phyloP scores from a whole-genome alignment of 768 basidiomycete genomes.

The Collybiopsis confluens region DNA sequence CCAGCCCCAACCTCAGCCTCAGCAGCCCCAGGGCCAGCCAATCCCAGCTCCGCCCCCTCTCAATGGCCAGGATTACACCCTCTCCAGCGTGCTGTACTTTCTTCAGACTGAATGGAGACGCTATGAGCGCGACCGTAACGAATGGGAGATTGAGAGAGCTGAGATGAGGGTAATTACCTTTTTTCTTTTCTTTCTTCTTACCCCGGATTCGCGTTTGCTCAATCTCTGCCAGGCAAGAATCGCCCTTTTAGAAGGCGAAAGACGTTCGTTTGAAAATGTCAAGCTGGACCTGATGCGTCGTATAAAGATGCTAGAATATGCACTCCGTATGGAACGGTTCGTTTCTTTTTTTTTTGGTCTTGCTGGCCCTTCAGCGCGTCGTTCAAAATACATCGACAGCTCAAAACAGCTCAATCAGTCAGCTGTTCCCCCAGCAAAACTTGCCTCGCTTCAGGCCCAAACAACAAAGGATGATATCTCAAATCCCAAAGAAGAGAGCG shows the following conservation, averaged over 20 bases:
- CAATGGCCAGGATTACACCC: slow-evolving; percentile 88
- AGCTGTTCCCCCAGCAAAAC: slow-evolving; percentile 59
- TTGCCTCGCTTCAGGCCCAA: slow-evolving; percentile 56
- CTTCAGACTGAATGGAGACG: slow-evolving; percentile 97
- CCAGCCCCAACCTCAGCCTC: slow-evolving; percentile 50
- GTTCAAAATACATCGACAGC: slow-evolving; percentile 45
- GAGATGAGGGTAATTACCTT: slow-evolving; percentile 98
- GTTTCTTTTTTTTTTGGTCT: slow-evolving; percentile 24
- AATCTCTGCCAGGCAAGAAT: slow-evolving; percentile 75
- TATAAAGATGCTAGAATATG: slow-evolving; percentile 99
- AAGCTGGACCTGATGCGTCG: slow-evolving; percentile 93
- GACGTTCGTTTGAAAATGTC: slow-evolving; percentile 94
- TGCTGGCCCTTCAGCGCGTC: slow-evolving; percentile 7
- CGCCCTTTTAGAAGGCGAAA: slow-evolving; percentile 94
- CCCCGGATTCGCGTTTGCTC: slow-evolving; percentile 20
- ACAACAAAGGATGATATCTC: slow-evolving; percentile 63
- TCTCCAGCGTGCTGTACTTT: slow-evolving; percentile 94
- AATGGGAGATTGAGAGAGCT: slow-evolving; percentile 99
- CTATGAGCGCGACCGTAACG: slow-evolving; percentile 97
- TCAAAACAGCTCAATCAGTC: slow-evolving; percentile 76
- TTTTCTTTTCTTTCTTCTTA: slow-evolving; percentile 10
- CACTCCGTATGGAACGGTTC: slow-evolving; percentile 92
- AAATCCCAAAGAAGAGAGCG: slow-evolving; percentile 76
- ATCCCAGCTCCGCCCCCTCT: slow-evolving; percentile 76
- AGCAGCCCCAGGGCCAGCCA: slow-evolving; percentile 43